Conservation (phyloP, 345 rosid genomes). For the Triadica sebifera region DNA sequence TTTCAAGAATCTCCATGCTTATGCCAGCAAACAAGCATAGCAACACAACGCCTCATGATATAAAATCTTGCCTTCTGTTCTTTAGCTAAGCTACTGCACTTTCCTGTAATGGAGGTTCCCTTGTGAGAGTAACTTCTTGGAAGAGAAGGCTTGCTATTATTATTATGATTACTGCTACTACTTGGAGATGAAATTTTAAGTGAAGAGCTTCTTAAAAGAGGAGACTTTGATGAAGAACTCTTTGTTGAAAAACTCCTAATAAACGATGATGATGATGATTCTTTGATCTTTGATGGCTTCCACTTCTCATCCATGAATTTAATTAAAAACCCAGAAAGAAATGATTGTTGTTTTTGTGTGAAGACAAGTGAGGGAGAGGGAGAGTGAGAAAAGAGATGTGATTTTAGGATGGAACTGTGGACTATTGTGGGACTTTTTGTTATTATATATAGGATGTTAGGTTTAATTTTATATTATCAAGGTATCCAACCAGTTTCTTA, state of each 20-base stretch:
- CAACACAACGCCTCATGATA: constrained; percentile 95
- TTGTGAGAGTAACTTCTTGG: constrained; percentile 58
- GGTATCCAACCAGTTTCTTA: too few relatives aligned
- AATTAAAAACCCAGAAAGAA: neutral
- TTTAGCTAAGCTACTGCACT: constrained; percentile 85
- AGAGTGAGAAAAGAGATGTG: neutral
- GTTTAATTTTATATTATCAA: neutral
- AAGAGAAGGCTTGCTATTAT: constrained; percentile 25
- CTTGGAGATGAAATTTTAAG: constrained; percentile 55
- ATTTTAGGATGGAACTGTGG: constrained; percentile 18
- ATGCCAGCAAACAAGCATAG: constrained; percentile 99
- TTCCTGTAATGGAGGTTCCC: constrained; percentile 55
- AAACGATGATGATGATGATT: constrained; percentile 34
- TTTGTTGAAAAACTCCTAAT: constrained; percentile 66
- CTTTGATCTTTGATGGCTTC: constrained; percentile 55
- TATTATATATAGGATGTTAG: constrained; percentile 20
- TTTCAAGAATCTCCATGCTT: constrained; percentile 78
- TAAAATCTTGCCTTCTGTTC: constrained; percentile 96
- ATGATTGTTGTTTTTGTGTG: neutral
- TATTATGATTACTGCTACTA: neutral
- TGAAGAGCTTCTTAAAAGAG: constrained; percentile 58
- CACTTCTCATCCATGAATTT: constrained; percentile 76
- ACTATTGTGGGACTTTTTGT: constrained; percentile 21
- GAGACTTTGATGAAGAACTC: constrained; percentile 60
- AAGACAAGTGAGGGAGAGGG: too few relatives aligned